Evolutionary conservation across 768 basidiomycete genomes (phyloP).

Genomic region (Cyclocybe cylindracea): DNA sequence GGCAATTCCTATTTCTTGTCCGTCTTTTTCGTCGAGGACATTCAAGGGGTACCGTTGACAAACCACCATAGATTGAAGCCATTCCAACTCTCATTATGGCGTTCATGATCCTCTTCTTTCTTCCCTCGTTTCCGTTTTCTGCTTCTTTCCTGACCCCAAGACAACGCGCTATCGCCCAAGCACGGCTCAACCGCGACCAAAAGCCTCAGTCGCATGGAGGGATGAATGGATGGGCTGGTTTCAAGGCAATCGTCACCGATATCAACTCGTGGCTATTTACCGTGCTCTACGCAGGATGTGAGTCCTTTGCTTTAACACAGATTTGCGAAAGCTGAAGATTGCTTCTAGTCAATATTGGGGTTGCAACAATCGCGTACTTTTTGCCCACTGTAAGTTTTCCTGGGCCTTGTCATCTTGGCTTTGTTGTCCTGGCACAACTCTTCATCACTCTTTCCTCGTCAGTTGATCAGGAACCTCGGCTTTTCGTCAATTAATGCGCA

Average conservation of each 20-base stretch:
- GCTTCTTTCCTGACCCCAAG: constrained; percentile 52
- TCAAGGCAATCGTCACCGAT: constrained; percentile 53
- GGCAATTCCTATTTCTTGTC: constrained; percentile 62
- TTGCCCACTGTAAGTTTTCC: constrained; percentile 45
- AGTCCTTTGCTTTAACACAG: constrained; percentile 11
- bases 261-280: constrained; percentile 54
- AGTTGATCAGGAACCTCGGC: constrained; percentile 58
- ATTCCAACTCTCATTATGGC: constrained; percentile 60
- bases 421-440: background rate
- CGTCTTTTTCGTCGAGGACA: constrained; percentile 3
- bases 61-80: constrained; percentile 45
- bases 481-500: constrained; percentile 59
- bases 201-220: constrained; percentile 60
- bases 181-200: constrained; percentile 55
- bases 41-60: background rate
- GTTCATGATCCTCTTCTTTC: constrained; percentile 44
- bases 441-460: background rate
- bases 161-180: constrained; percentile 57
- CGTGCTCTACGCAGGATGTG: constrained; percentile 54
- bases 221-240: constrained; percentile 56
- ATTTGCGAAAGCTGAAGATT: background rate
- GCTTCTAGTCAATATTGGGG: constrained; percentile 31
- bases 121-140: constrained; percentile 58
- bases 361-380: constrained; percentile 58
- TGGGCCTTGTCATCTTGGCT: too few species aligned